Conservation (phyloP, 345 rosid species). For the Cochlearia excelsa region DNA sequence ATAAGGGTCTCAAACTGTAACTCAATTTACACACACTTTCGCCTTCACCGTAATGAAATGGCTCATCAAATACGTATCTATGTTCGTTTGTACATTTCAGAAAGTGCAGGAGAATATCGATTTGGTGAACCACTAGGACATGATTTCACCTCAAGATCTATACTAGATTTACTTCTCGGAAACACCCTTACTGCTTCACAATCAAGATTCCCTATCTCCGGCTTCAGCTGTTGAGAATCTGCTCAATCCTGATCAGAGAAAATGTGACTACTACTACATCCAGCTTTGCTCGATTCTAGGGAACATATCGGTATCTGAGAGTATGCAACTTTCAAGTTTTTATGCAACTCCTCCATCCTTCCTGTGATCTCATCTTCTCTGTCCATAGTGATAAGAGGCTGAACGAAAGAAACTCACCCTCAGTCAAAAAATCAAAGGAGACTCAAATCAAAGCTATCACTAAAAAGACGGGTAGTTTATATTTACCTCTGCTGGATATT, state of each 20-base stretch:
- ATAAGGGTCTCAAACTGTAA: slow-evolving; percentile 10
- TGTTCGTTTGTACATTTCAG: slow-evolving; percentile 31
- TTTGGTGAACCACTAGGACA: slow-evolving; percentile 33
- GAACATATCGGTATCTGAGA: slow-evolving; percentile 52
- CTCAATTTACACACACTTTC: background rate
- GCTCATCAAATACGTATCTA: slow-evolving; percentile 20
- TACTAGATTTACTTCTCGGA: slow-evolving; percentile 19
- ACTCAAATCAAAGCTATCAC: background rate
- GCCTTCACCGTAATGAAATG: background rate
- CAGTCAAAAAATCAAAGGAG: slow-evolving; percentile 25
- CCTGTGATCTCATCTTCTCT: slow-evolving; percentile 60
- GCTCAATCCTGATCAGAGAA: slow-evolving; percentile 24
- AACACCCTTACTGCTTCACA: slow-evolving; percentile 1
- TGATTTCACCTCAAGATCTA: slow-evolving; percentile 33
- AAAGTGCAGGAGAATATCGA: slow-evolving; percentile 23
- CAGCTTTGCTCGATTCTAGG: slow-evolving; percentile 30
- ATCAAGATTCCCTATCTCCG: slow-evolving; percentile 28
- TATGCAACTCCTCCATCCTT: slow-evolving; percentile 49
- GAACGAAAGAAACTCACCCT: slow-evolving; percentile 12
- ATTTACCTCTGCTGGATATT: slow-evolving; percentile 64
- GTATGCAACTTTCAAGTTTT: slow-evolving; percentile 56
- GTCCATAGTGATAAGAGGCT: slow-evolving; percentile 87
- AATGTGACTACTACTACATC: background rate
- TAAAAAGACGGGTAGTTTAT: background rate
- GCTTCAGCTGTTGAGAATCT: slow-evolving; percentile 32